Evolutionary conservation across 257 asterid species (phyloP).

Genomic region (Paraleonurus japonicus): DNA sequence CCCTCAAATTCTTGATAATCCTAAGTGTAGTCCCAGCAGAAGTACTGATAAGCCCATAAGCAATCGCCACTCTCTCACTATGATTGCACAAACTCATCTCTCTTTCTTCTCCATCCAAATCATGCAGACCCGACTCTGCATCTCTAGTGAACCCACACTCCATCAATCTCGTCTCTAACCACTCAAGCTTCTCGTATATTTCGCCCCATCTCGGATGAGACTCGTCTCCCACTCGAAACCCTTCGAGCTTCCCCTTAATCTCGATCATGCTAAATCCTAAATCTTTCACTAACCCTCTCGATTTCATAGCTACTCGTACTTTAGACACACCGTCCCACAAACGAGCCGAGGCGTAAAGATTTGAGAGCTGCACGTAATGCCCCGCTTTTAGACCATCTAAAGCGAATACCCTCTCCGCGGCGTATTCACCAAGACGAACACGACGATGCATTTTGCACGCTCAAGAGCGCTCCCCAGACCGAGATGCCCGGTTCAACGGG

Average conservation of each 20-base stretch:
- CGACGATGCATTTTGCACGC: constrained; percentile 46
- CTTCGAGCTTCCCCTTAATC: constrained; percentile 45
- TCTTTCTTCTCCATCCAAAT: constrained; percentile 41
- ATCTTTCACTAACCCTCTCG: constrained; percentile 47
- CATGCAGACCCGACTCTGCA: constrained; percentile 44
- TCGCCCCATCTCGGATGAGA: constrained; percentile 41
- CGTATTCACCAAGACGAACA: constrained; percentile 48
- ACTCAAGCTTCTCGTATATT: constrained; percentile 39
- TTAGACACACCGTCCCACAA: constrained; percentile 57
- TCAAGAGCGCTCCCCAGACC: constrained; percentile 73
- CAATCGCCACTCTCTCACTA: constrained; percentile 55
- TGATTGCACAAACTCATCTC: constrained; percentile 41
- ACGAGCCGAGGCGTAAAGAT: constrained; percentile 54
- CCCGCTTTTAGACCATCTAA: constrained; percentile 50
- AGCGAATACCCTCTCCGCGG: constrained; percentile 48
- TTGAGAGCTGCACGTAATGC: constrained; percentile 63
- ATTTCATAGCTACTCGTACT: constrained; percentile 47
- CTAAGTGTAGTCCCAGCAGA: constrained; percentile 34
- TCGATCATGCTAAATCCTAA: constrained; percentile 47
- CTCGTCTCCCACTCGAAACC: constrained; percentile 47
- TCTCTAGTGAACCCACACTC: constrained; percentile 42
- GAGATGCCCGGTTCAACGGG: constrained; percentile 50
- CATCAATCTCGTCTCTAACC: constrained; percentile 35
- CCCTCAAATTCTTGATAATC: constrained; percentile 44
- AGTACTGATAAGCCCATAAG: constrained; percentile 42